Evolutionary conservation across 805 yeast genomes (phyloP).

Genomic region (Schwanniomyces occidentalis): DNA sequence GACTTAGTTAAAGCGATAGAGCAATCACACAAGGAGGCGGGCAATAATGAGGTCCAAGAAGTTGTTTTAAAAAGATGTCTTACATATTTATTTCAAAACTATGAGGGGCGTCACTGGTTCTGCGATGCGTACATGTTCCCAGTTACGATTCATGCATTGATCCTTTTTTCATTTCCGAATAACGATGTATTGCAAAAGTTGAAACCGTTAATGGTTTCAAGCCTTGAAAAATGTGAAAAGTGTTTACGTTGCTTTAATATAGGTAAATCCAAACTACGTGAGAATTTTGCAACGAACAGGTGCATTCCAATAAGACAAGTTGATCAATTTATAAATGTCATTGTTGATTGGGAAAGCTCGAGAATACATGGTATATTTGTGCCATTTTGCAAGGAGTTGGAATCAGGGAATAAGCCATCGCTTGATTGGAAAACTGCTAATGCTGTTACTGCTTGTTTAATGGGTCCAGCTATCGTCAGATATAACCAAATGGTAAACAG

Average conservation of each 20-base stretch:
- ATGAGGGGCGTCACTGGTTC: slow-evolving; percentile 47
- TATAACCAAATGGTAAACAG: slow-evolving; percentile 26
- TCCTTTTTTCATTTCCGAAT: slow-evolving; percentile 61
- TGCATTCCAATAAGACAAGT: slow-evolving; percentile 36
- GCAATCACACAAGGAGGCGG: slow-evolving; percentile 25
- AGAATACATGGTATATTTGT: slow-evolving; percentile 11
- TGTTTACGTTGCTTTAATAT: slow-evolving; percentile 57
- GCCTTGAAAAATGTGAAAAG: slow-evolving; percentile 49
- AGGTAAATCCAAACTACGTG: slow-evolving; percentile 51
- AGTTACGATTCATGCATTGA: slow-evolving; percentile 53
- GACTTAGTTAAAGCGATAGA: slow-evolving; percentile 23
- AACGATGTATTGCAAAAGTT: slow-evolving; percentile 47
- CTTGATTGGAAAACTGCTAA: slow-evolving; percentile 1
- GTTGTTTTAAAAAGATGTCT: slow-evolving; percentile 24
- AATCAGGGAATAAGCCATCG: slow-evolving; percentile 2
- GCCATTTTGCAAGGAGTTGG: slow-evolving; percentile 6
- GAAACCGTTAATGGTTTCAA: slow-evolving; percentile 35
- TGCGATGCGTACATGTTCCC: slow-evolving; percentile 53
- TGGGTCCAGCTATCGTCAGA: slow-evolving; percentile 53
- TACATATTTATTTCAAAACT: slow-evolving; percentile 19
- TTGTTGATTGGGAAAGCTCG: slow-evolving; percentile 38
- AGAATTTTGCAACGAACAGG: slow-evolving; percentile 53
- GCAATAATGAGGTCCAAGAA: slow-evolving; percentile 28
- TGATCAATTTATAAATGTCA: slow-evolving; percentile 28
- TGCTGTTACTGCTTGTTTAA: slow-evolving; percentile 48